Base-by-base conservation (phyloP, 2,329 filamentous ascomycete genomes). In the Orbilia ellipsospora region DNA sequence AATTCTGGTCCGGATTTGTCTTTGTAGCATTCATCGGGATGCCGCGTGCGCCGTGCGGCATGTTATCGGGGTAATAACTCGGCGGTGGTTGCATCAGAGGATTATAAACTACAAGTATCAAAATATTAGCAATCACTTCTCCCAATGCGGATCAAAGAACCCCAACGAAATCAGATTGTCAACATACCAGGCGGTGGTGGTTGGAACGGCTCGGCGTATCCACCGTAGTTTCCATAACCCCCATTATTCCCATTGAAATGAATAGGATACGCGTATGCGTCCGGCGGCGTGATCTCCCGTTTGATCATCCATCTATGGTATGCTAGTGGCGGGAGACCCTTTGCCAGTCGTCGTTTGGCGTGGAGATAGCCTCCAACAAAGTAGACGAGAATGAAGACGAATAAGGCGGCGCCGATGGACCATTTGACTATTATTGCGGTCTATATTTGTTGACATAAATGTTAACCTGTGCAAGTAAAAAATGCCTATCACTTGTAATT, bases 361-460 rank as follows among this genome's bases (percentile, higher is more conserved):
- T 94, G 92, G 56, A 87, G 83, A 81, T 91, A 90, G 72, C 90
- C 91, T 72, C 87, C 85, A 66, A 91, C 77, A 79, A 93, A 84
- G 85, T 89, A 93, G 50, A 85, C 80, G 60, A 88, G 81, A 79
- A 92, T 82, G 73, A 88, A 65, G 65, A 85, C 73, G 79, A 91
- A 84, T 78, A 94, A 81, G 77, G 84, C 83, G 76, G 87, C 86
- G 80, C 93, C 88, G 74, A 94, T 83, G 56, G 86, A 85, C 88
- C 91, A 94, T 82, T 92, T 91, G 79, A 93, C 52, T 44, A 75
- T 75, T 62, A 75, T 69, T 5, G 72, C 72, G n/a, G 64, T 75
- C 72, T 75, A 18, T 42, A 54, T 44, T 20, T 20, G 10, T 16
- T 6, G n/a, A 44, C 12, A 12, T 12, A n/a, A 44, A 44, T 44